Percentiles rank a stretch among this genome's conserved stretches.
Evolutionary conservation across 345 rosid species (phyloP).

Genomic region (Ceriops decandra): DNA sequence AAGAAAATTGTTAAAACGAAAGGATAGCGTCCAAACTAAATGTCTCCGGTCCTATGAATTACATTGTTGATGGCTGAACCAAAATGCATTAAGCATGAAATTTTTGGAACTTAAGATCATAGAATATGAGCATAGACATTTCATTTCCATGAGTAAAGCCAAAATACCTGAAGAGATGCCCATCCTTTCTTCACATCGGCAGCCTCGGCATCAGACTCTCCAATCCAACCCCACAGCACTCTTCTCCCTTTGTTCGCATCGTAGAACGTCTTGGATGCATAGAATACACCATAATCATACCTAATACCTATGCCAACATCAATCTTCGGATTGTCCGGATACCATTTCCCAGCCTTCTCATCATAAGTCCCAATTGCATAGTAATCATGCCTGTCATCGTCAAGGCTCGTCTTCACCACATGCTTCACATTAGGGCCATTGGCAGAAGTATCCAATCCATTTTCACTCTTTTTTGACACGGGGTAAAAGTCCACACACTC

Average conservation of each 20-base stretch:
- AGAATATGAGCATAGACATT: no score
- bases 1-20: background rate
- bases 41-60: no score
- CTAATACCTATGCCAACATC: slow-evolving; percentile 67
- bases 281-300: slow-evolving; percentile 64
- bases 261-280: slow-evolving; percentile 68
- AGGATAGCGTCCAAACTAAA: background rate
- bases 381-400: slow-evolving; percentile 59
- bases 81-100: no score
- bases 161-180: slow-evolving; percentile 64
- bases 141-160: background rate
- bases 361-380: slow-evolving; percentile 57
- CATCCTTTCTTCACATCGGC: slow-evolving; percentile 68
- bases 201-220: slow-evolving; percentile 58
- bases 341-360: slow-evolving; percentile 42
- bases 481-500: slow-evolving; percentile 78
- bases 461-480: slow-evolving; percentile 28
- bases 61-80: no score
- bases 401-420: slow-evolving; percentile 58
- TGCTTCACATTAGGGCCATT: slow-evolving; percentile 50
- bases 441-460: slow-evolving; percentile 54
- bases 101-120: no score
- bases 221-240: slow-evolving; percentile 72
- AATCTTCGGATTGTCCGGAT: slow-evolving; percentile 47
- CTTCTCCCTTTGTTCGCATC: slow-evolving; percentile 49